Evolutionary conservation across 1,284 basidiomycete species (phyloP), one percentile per base, ranked within the genome.

Genomic region (Exobasidium cylindrosporum): DNA sequence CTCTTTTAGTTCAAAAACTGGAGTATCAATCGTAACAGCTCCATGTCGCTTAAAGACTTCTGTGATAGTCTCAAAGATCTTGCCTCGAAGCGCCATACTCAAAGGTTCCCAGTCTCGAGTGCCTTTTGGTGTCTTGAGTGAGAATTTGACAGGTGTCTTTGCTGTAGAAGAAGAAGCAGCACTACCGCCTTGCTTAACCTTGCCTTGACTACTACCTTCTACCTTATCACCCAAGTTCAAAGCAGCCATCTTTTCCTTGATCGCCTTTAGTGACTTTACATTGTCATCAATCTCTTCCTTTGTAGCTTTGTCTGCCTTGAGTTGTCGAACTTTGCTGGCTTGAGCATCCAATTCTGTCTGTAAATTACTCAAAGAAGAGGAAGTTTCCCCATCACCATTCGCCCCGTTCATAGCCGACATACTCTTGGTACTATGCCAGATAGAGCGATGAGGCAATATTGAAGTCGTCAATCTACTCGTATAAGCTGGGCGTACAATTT

Each of bases 1-100:
- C 78, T 98, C 95, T 81, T 93, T 94, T 66, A 95, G 88, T 83
- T 98, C 95, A 76, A 98, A 97, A 21, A 97, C 93, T 62, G 95
- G 95, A 1, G 95, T 98, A 82, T 98, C 95, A 65, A 98, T 91
- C 65, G 91, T 93, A 62, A 88, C 86, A 1, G 89, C 95, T 40
- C 96, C 95, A 79, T 90, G 96, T 14, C 87, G 86, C 60, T 91
- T 87, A 81, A 98, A 99, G 66, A 88, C 87, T 3, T 89, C 87
- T 78, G 92, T 90, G 72, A 99, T 89, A 57, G 89, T 91, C 44
- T 85, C 84, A 78, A 97, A 95, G 77, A 98, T 89, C 81, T 90
- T 87, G 74, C 91, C 89, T 63, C 95, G 87, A 69, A 96, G 88
- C 77, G 90, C 88, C 86, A 96, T 96, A 77, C 96, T 92, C n/a